phyloP scores from a whole-genome alignment of 768 basidiomycete genomes.

The Crassisporium funariophilum region DNA sequence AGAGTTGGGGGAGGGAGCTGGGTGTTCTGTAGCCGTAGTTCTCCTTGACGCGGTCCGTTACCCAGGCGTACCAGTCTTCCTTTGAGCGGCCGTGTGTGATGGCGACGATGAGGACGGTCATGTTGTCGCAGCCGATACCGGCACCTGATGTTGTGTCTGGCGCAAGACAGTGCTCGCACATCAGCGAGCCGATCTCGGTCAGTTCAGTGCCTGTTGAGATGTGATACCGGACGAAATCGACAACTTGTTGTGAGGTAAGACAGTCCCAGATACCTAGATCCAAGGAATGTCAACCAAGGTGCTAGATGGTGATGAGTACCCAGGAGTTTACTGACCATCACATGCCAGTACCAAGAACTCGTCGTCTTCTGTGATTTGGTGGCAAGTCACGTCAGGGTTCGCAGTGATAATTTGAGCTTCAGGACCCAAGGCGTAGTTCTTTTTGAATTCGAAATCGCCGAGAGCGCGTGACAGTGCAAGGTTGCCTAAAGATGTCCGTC shows the following conservation, averaged over 20 bases:
- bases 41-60: constrained; percentile 77
- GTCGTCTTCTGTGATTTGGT: constrained; percentile 84
- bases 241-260: constrained; percentile 86
- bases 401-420: constrained; percentile 95
- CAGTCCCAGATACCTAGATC: constrained; percentile 97
- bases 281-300: constrained; percentile 2
- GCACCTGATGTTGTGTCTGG: constrained; percentile 89
- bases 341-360: constrained; percentile 97
- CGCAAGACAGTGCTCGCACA: constrained; percentile 92
- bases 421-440: constrained; percentile 76
- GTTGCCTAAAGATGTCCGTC: constrained; percentile 62
- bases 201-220: constrained; percentile 80
- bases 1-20: constrained; percentile 71
- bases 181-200: constrained; percentile 81
- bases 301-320: not conserved
- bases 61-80: constrained; percentile 92
- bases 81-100: constrained; percentile 84
- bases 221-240: constrained; percentile 84
- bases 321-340: constrained; percentile 62
- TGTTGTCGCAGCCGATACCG: constrained; percentile 98
- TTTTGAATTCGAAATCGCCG: constrained; percentile 99
- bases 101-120: constrained; percentile 93
- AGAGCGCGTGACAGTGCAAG: constrained; percentile 93
- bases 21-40: constrained; percentile 82
- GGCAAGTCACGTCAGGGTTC: constrained; percentile 87